Evolutionary conservation across 2,329 filamentous ascomycete genomes (phyloP).

Genomic region (Nemania diffusa): DNA sequence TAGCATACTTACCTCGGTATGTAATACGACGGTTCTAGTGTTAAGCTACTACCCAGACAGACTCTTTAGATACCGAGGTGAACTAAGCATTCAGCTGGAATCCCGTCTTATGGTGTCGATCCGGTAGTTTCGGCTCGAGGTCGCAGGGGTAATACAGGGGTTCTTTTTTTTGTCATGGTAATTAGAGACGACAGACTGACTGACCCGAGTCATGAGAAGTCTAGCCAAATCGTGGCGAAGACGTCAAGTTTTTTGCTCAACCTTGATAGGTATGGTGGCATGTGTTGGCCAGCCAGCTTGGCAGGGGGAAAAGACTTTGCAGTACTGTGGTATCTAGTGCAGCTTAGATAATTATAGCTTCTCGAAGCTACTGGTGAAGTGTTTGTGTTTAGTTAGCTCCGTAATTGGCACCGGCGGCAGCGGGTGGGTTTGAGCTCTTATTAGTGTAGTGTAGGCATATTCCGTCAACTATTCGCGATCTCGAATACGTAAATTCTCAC

Average conservation of each 20-base stretch:
- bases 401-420: background rate
- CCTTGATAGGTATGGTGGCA: background rate
- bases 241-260: background rate
- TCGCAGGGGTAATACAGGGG: constrained; percentile 12
- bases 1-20: background rate
- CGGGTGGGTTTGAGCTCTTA: background rate
- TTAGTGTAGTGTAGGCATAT: background rate
- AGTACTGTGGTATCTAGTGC: background rate
- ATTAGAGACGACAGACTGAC: constrained; percentile 3
- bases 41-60: background rate
- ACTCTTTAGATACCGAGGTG: background rate
- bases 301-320: background rate
- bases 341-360: background rate
- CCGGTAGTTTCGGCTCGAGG: constrained; percentile 29
- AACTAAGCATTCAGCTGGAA: background rate
- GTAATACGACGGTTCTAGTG: background rate
- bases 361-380: constrained; percentile 13
- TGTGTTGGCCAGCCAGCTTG: constrained; percentile 14
- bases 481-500: background rate
- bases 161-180: constrained; percentile 9
- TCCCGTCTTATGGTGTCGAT: constrained; percentile 24
- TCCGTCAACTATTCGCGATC: background rate
- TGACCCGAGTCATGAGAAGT: constrained; percentile 10
- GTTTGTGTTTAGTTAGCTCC: constrained; percentile 12
- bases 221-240: constrained; percentile 6